Evolutionary conservation across 768 basidiomycete species (phyloP), one percentile per base, ranked within the genome.

Genomic region (Lactarius sp.): DNA sequence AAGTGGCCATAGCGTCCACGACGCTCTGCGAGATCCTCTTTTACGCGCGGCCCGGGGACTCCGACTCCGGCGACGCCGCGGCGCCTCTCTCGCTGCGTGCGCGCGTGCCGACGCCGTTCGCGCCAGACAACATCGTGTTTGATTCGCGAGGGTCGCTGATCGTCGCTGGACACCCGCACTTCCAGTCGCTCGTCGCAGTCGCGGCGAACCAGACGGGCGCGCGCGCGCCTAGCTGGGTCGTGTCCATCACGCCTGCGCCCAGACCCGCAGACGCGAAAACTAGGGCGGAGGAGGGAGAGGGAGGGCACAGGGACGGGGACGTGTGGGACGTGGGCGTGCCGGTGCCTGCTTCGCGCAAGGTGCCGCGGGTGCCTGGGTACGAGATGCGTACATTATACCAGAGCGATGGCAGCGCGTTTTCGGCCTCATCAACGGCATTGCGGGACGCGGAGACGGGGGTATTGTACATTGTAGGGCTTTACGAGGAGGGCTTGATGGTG

Each of bases 81-180:
- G 69, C 70, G 0, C 27, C 27, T 27, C 77, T 90, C 22, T 71
- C 70, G 2, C 71, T 71, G 8, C 70, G 72, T 7, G 70, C 79
- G 52, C 66, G 70, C 31, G 75, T 87, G 6, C 75, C 70, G 0
- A 72, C 85, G 1, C 88, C 88, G 3, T 86, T 87, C 72, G 70
- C 74, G 6, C 78, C 83, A 0, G 88, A 90, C 68, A 90, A 90
- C 68, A 59, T 89, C 44, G 75, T 73, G 56, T 88, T 78, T 68
- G 81, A 82, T 56, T 77, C 79, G 56, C 71, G 71, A 8, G 78
- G 78, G 20, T 60, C 73, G 1, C 75, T 90, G 55, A 73, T 87
- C 62, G 83, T 83, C n/a, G 76, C 83, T 0, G 88, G 88, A 1
- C 88, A 88, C 67, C 83, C 88, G 0, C 78, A 86, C 71, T 86